Evolutionary conservation across 495 filamentous ascomycete species (phyloP), one percentile per base, ranked within the genome.

Genomic region (Aspergillus steynii): DNA sequence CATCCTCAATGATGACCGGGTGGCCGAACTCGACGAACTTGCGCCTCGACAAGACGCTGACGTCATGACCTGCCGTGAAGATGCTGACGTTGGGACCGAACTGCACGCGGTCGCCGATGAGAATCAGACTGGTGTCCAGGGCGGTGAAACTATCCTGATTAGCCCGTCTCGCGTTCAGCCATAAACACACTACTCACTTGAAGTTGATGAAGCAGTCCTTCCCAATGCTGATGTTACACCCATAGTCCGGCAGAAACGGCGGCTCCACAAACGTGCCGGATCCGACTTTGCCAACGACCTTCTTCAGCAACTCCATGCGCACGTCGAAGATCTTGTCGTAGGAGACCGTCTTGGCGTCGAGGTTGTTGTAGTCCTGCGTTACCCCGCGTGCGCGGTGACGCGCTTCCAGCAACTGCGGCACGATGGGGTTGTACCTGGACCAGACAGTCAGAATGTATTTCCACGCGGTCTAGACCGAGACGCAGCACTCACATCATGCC

Each of bases 91-190:
- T 88, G 0, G 90, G 87, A 0, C 88, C 91, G 51, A 94, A 75
- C 26, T 94, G 79, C 3, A 89, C 90, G 27, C 91, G 83, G 14
- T 85, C 78, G 14, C 91, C 91, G 60, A 94, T 87, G 28, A 81
- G 82, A 49, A 93, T 86, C n/a, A 82, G 62, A 65, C 86, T 88
- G 9, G 88, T 91, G 71, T 96, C 91, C 14, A 93, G 68, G 65
- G 90, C 83, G 1, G 83, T 88, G 53, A 80, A 61, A 50, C 68
- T 77, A 2, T 42, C 5, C 9, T 12, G 5, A 10, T 42, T 42
- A 42, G 37, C 37, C 37, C 34, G 34, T 37, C 34, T 37, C 20
- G 20, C 20, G 20, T 20, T 20, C 20, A 20, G 20, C 20, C 20
- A 20, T 20, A 20, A 51, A 7, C 1, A 10, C 50, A 20, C 27